Evolutionary conservation across 495 filamentous ascomycete genomes (phyloP), one percentile per base, ranked within the genome.

Genomic region (Penicillium simplicissimum): DNA sequence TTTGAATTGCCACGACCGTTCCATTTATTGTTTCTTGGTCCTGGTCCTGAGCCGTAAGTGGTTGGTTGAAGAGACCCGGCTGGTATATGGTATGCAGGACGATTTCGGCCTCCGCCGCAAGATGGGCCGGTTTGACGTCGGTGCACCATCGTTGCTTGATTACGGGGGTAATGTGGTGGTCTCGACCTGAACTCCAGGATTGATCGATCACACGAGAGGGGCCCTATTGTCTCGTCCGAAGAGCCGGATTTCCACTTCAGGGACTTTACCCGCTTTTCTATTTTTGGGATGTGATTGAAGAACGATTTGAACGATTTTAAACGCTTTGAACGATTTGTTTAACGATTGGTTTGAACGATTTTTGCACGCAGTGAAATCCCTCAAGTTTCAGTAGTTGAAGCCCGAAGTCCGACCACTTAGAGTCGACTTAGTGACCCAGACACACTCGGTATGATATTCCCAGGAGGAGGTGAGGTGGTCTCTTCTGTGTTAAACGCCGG

Each of bases 191-290:
- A 49, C 23, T 53, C 45, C 52, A 31, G 35, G 13, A 7, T 5
- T 31, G 52, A 34, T 25, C 8, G 1, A 31, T 19, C 51, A 54
- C 21, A 45, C 60, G 52, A 62, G 60, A 62, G 60, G 7, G 31
- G 36, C 37, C 36, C 43, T 43, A 45, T 36, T 52, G 36, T 45
- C 57, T 38, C 7, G 43, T 52, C 19, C 47, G 52, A 55, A 60
- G 62, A 56, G 35, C 57, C 42, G 57, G 57, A 52, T 64, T 64
- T 64, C 62, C 52, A 64, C 62, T 64, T 64, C 57, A 60, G 62
- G 25, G 57, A 23, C n/a, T 60, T 45, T 40, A 43, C 49, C 62
- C 55, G n/a, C 45, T 36, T 38, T 62, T 43, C 47, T 62, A 37
- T 47, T 57, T 58, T 55, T 49, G 37, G 37, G 58, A 60, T 55